Evolutionary conservation across 192 early-diverging fungal species (phyloP).

Genomic region (Geranomyces variabilis): DNA sequence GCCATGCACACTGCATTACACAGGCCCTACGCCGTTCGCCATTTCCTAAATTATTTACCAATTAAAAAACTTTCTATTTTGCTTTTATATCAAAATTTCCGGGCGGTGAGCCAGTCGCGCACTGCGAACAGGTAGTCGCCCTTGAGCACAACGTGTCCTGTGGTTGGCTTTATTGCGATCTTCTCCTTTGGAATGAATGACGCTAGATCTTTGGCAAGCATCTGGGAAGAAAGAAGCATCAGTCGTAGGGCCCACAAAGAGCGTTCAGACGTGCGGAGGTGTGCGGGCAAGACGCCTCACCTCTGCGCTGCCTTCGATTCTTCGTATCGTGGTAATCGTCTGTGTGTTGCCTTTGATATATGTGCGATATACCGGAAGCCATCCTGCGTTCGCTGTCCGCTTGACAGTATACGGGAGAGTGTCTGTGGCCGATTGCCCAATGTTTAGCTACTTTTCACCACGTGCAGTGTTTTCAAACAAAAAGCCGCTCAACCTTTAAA

Average conservation of each 20-base stretch:
- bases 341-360: constrained; percentile 27
- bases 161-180: constrained; percentile 22
- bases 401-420: constrained; percentile 30
- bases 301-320: constrained; percentile 34
- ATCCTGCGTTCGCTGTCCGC: constrained; percentile 27
- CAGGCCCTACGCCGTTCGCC: too few species aligned
- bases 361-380: constrained; percentile 39
- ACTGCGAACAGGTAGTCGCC: constrained; percentile 40
- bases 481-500: constrained; percentile 1
- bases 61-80: too few species aligned
- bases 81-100: constrained; percentile 34
- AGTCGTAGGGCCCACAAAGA: neutral
- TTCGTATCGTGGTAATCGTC: constrained; percentile 32
- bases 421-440: constrained; percentile 1
- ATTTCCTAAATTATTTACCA: too few species aligned
- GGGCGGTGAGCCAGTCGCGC: constrained; percentile 40
- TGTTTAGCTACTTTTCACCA: neutral
- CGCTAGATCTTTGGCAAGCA: constrained; percentile 37
- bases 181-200: constrained; percentile 24
- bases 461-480: neutral
- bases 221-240: constrained; percentile 11
- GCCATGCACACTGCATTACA: too few species aligned
- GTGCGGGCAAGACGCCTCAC: constrained; percentile 12
- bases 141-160: constrained; percentile 34
- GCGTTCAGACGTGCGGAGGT: neutral